These are phyloP conservation scores for Lactifluus piperatus DNA, from an alignment of 768 basidiomycete genomes.

Conservation along the genomic window DNA sequence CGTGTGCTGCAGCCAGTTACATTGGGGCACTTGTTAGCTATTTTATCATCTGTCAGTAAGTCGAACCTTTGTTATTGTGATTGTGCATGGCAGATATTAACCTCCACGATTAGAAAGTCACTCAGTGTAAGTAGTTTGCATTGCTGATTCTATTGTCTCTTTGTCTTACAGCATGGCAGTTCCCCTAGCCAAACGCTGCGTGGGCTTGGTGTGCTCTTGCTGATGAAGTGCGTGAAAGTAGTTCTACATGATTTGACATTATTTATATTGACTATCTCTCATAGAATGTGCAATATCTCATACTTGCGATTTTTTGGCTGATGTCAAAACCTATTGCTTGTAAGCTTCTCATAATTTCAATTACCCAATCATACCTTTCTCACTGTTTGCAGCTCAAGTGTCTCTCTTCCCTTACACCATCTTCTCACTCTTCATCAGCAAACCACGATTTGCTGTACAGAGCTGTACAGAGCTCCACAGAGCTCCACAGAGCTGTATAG, in stretches of 20 bases:
- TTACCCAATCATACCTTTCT: too few relatives aligned
- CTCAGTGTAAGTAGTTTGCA: slow-evolving; percentile 50
- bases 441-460: too few relatives aligned
- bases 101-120: slow-evolving; percentile 48
- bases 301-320: too few relatives aligned
- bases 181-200: slow-evolving; percentile 57
- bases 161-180: slow-evolving; percentile 35
- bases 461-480: too few relatives aligned
- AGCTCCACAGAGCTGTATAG: too few relatives aligned
- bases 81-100: neutral
- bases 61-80: slow-evolving; percentile 21
- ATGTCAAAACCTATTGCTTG: slow-evolving; percentile 74
- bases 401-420: too few relatives aligned
- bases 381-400: too few relatives aligned
- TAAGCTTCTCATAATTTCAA: slow-evolving; percentile 64
- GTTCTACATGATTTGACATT: neutral
- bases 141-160: slow-evolving; percentile 8
- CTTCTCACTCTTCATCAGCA: too few relatives aligned
- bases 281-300: too few relatives aligned
- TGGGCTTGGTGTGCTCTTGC: slow-evolving; percentile 66
- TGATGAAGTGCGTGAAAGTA: too few relatives aligned
- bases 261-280: neutral
- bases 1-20: slow-evolving; percentile 52
- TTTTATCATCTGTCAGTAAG: slow-evolving; percentile 87
- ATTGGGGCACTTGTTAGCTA: slow-evolving; percentile 78